These are phyloP conservation scores for Arabis hirsuta DNA, from an alignment of 345 rosid species.

Conservation along the genomic window DNA sequence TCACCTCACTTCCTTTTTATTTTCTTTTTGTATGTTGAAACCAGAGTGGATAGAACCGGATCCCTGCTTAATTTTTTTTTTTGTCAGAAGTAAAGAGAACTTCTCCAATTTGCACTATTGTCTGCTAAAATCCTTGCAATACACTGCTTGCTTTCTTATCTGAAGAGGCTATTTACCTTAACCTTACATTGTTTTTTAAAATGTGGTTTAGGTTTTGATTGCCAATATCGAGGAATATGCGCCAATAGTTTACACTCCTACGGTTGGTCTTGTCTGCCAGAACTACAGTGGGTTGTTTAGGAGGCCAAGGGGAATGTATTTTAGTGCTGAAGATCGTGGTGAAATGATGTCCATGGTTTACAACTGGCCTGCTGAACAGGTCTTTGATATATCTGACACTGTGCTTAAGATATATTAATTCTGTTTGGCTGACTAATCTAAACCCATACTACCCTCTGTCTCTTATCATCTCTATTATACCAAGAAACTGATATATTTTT, in stretches of 20 bases:
- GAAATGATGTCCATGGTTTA: constrained; percentile 99
- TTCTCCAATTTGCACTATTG: not conserved
- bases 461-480: not conserved
- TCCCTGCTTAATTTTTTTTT: not conserved
- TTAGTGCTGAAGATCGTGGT: constrained; percentile 92
- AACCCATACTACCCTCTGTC: not conserved
- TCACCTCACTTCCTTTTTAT: constrained; percentile 10
- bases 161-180: not conserved
- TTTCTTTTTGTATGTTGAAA: too few relatives aligned
- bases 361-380: constrained; percentile 99
- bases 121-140: too few relatives aligned
- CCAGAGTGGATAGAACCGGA: not conserved
- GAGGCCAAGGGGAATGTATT: constrained; percentile 99
- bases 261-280: constrained; percentile 97
- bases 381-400: constrained; percentile 36
- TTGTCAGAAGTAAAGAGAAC: not conserved
- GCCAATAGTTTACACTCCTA: constrained; percentile 94
- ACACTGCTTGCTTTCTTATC: not conserved
- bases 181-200: not conserved
- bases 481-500: constrained; percentile 5
- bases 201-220: constrained; percentile 63
- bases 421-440: constrained; percentile 22
- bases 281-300: constrained; percentile 94
- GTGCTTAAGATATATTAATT: constrained; percentile 18
- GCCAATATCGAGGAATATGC: constrained; percentile 95